Base-by-base conservation (phyloP, 164 flowering plant genomes). In the Liquidambar formosana region DNA sequence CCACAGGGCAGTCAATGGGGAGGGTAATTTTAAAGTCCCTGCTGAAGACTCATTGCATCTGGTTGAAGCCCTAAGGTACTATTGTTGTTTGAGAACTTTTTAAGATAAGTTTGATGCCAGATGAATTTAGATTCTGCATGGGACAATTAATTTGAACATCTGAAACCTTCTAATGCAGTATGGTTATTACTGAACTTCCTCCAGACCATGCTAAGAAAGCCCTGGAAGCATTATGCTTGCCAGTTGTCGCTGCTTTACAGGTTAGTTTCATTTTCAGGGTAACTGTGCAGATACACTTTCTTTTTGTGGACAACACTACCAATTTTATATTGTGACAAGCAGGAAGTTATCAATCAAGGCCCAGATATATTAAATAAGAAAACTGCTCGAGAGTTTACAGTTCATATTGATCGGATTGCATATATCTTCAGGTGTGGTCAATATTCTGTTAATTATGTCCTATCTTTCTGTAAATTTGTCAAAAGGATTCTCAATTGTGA, bases 31-130 rank as follows among this genome's bases (percentile, higher is more conserved):
- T 70, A 91, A 91, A 77, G 83, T 90, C 68, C 81, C 98, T 73
- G 86, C 90, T 12, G 96, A 96, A 77, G 98, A 96, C 71, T 90
- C 98, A 9, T 71, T 96, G 80, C 89, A 90, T 77, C 72, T 93
- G 68, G 99, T 96, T 71, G 99, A 96, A 81, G 97, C 99, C 64
- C 76, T 96, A 66, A 90, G 99, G 99, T 96, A 86, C 57, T 47
- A 14, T 23, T 71, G 49, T 65, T 57, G 33, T 38, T 68, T 18
- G n/a, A 5, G 6, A 33, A 2, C 9, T 3, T 52, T 65, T 28
- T 14, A 27, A 63, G 54, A 51, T 15, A 19, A 46, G 47, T 68
- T 64, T 41, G 3, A 1, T 54, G 33, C 70, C 23, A 21, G 21
- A 56, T 59, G 19, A 12, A 38, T 51, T 10, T n/a, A 33, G 11